A percentile compares a stretch with the other conserved stretches of the same genome.
Evolutionary conservation across 2,329 filamentous ascomycete species (phyloP).

Genomic region (Polychaeton citri): DNA sequence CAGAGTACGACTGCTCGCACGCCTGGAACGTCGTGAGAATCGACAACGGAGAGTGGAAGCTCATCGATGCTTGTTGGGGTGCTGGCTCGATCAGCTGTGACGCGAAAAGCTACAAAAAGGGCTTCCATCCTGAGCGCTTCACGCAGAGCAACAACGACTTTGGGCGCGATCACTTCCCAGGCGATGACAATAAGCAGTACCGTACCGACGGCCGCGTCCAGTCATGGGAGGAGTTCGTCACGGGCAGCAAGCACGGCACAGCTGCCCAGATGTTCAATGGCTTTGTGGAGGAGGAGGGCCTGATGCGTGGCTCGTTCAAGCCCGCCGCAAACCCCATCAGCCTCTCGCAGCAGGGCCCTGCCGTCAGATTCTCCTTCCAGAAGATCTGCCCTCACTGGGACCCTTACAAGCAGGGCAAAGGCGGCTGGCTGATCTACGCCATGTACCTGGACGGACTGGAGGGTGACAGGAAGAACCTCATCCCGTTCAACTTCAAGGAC

Average conservation of each 20-base stretch:
- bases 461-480: constrained; percentile 52
- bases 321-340: constrained; percentile 49
- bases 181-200: constrained; percentile 55
- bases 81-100: constrained; percentile 53
- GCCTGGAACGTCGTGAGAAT: constrained; percentile 87
- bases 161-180: constrained; percentile 66
- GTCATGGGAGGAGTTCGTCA: constrained; percentile 72
- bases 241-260: constrained; percentile 41
- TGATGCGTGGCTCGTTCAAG: constrained; percentile 45
- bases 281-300: constrained; percentile 35
- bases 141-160: constrained; percentile 64
- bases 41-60: constrained; percentile 78
- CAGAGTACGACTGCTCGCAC: constrained; percentile 50
- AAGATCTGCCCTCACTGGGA: constrained; percentile 76
- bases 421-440: constrained; percentile 55
- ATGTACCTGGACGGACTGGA: constrained; percentile 53
- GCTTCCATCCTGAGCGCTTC: constrained; percentile 52
- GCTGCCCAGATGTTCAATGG: constrained; percentile 33
- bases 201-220: constrained; percentile 55
- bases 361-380: constrained; percentile 60
- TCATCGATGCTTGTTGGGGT: constrained; percentile 88
- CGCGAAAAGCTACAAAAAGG: constrained; percentile 48
- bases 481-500: constrained; percentile 60
- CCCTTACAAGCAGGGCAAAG: constrained; percentile 51
- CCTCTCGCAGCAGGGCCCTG: constrained; percentile 32